Conservation (phyloP, 148 eudicot genomes). For the Talinum fruticosum region DNA sequence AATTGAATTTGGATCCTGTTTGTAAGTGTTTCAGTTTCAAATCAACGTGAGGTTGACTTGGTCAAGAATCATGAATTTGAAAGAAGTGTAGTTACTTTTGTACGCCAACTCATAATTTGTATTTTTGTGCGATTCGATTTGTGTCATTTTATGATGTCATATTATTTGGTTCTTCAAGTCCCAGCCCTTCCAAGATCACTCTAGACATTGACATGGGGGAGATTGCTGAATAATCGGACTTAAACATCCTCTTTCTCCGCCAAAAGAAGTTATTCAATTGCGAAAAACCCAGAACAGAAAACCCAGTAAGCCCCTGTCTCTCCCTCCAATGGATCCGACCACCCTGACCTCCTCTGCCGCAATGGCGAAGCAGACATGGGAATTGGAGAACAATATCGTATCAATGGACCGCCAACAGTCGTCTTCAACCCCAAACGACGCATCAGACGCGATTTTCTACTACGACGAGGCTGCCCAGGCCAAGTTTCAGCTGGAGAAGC, state of each 20-base stretch:
- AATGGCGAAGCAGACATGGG: conserved; percentile 86
- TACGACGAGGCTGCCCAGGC: conserved; percentile 74
- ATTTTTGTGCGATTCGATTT: too few species aligned
- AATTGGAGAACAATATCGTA: conserved; percentile 76
- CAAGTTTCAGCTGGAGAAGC: conserved; percentile 74
- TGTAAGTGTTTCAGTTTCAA: too few species aligned
- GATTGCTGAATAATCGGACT: too few species aligned
- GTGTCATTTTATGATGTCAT: too few species aligned
- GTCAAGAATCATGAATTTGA: too few species aligned
- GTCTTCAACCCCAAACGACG: conserved; percentile 20
- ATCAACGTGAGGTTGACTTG: too few species aligned
- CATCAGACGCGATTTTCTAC: conserved; percentile 72
- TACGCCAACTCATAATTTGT: too few species aligned
- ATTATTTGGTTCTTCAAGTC: too few species aligned
- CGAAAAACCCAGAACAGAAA: not conserved
- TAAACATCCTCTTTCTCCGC: not conserved
- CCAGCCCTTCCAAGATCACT: too few species aligned
- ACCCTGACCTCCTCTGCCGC: conserved; percentile 41
- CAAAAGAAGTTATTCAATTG: not conserved
- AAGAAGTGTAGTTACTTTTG: too few species aligned
- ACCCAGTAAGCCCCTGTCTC: not conserved
- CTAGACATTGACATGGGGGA: too few species aligned
- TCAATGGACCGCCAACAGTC: conserved; percentile 37
- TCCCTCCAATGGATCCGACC: conserved; percentile 46
- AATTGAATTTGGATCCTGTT: too few species aligned